Conservation (phyloP, 1,139 yeast genomes). For the Taiozyma sp. region DNA sequence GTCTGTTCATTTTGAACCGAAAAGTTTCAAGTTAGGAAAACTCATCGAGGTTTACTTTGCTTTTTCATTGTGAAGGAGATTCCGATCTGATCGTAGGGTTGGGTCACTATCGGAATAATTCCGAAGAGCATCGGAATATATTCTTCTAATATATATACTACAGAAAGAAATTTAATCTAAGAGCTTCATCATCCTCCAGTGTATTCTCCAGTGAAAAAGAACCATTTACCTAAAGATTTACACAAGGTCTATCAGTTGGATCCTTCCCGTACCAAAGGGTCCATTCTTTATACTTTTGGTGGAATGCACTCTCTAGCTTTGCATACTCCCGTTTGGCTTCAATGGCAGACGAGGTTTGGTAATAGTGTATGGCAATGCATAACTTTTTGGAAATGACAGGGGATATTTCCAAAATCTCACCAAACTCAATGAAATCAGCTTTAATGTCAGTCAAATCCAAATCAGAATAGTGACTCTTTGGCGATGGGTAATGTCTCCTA, state of each 20-base stretch:
- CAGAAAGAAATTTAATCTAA: too few relatives aligned
- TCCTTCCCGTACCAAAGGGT: slow-evolving; percentile 64
- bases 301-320: slow-evolving; percentile 30
- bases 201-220: too few relatives aligned
- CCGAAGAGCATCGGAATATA: background rate
- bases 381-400: slow-evolving; percentile 67
- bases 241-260: slow-evolving; percentile 53
- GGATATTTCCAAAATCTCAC: slow-evolving; percentile 56
- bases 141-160: background rate
- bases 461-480: slow-evolving; percentile 29
- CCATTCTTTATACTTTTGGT: slow-evolving; percentile 56
- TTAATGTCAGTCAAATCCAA: slow-evolving; percentile 38
- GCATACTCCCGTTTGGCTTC: slow-evolving; percentile 50
- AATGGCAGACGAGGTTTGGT: slow-evolving; percentile 60
- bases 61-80: too few relatives aligned
- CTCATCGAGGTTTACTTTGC: background rate
- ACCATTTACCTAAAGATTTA: slow-evolving; percentile 15
- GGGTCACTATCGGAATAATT: background rate
- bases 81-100: background rate
- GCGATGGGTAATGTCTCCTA: slow-evolving; percentile 27
- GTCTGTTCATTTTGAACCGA: background rate
- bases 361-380: slow-evolving; percentile 59
- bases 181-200: too few relatives aligned
- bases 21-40: background rate
- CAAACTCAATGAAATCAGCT: slow-evolving; percentile 51